A percentile compares a stretch with the other conserved stretches of the same genome.
phyloP scores from a whole-genome alignment of 495 filamentous ascomycete genomes.

The Aspergillus taichungensis region DNA sequence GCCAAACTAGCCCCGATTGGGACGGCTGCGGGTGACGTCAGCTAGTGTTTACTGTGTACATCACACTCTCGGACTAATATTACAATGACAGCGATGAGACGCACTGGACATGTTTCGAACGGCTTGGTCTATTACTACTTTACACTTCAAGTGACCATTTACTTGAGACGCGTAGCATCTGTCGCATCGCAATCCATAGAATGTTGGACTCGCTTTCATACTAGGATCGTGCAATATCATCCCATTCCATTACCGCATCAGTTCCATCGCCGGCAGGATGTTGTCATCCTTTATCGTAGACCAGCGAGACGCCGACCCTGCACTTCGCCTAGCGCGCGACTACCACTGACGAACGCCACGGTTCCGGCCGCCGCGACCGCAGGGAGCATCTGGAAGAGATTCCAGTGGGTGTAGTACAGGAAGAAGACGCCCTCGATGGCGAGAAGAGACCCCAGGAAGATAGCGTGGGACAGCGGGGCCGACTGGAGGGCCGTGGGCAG shows the following conservation, averaged over 20 bases:
- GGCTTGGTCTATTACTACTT: too few species aligned
- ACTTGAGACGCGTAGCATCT: too few species aligned
- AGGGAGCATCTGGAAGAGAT: conserved; percentile 81
- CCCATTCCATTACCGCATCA: conserved; percentile 2
- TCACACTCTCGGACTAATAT: not conserved
- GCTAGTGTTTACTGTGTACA: not conserved
- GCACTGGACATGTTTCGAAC: not conserved
- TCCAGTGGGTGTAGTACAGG: conserved; percentile 92
- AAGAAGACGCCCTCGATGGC: conserved; percentile 88
- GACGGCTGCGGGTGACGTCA: conserved; percentile 17
- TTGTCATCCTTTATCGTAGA: conserved; percentile 43
- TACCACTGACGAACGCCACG: conserved; percentile 79
- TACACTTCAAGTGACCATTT: too few species aligned
- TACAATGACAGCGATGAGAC: not conserved
- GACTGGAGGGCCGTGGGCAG: conserved; percentile 59
- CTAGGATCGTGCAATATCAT: too few species aligned
- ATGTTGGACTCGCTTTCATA: too few species aligned
- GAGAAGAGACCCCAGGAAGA: conserved; percentile 77
- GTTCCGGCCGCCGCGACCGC: conserved; percentile 55
- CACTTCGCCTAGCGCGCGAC: conserved; percentile 85
- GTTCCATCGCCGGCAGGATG: conserved; percentile 5
- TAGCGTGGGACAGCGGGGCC: conserved; percentile 66
- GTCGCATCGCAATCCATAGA: too few species aligned
- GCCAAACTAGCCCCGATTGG: conserved; percentile 6
- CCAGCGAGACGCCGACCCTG: conserved; percentile 77